Base-by-base conservation (phyloP, 225 moss, liverwort and hornwort species). In the Pleurozium schreberi region DNA sequence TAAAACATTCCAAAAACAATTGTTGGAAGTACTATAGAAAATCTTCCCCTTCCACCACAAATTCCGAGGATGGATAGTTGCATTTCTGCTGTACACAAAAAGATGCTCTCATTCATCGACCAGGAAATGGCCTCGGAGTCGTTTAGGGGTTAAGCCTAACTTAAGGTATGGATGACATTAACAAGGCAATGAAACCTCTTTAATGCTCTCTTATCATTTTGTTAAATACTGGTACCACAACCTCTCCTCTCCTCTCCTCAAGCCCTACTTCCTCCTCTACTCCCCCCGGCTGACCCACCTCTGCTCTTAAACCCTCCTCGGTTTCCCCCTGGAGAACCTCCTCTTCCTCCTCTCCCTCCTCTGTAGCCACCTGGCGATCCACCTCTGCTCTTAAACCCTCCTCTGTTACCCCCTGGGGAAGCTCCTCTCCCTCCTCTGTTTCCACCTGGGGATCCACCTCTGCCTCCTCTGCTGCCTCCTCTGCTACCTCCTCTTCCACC, bases 241-340 rank as follows among this genome's bases (percentile, higher is more conserved):
- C 82, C 38, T 47, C 36, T 65, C 83, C 38, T 49, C 50, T 65
- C 33, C 7, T 42, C 70, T 70, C 70, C 33, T 57, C 33, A 58
- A 58, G 85, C 57, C 85, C 31, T 70, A 57, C 57, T 57, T 69
- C 90, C 88, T 34, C 91, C 90, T 82, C 87, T 91, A 28, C 43
- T 62, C 22, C 83, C 89, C 55, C 83, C 74, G 22, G 67, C 61
- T 43, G 66, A 63, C 42, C 88, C 85, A 47, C 89, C 91, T 62
- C 91, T 80, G 83, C 89, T 86, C 62, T 86, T 91, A 73, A 88
- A 84, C 43, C 89, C 89, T 91, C 91, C 91, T 86, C 93, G 88
- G 63, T 6, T 77, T 65, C 90, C 92, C 20, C 87, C 87, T 34
- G 76, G 25, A 7, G 86, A 81, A 15, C 55, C 87, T 40, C 92